These are phyloP conservation scores for Euphorbia peplus DNA, from an alignment of 345 rosid species.

Conservation along the genomic window DNA sequence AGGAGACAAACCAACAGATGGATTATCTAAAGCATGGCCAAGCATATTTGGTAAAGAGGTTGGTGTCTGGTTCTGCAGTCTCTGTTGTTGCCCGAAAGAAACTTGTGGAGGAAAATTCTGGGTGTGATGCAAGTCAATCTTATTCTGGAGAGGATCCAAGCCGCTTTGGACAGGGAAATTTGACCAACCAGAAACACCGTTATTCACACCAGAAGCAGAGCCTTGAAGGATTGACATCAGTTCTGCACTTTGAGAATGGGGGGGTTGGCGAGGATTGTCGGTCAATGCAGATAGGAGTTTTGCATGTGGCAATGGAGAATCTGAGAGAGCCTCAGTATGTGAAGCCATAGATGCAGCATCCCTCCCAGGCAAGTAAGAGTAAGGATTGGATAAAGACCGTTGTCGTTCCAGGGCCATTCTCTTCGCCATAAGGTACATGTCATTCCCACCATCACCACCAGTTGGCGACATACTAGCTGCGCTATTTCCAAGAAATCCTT, in stretches of 20 bases:
- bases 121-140: constrained; percentile 50
- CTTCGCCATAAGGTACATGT: constrained; percentile 64
- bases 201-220: constrained; percentile 48
- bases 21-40: constrained; percentile 61
- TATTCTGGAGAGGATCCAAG: constrained; percentile 55
- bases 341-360: constrained; percentile 60
- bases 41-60: constrained; percentile 56
- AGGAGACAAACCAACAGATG: constrained; percentile 44
- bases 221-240: constrained; percentile 72
- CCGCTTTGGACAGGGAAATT: constrained; percentile 50
- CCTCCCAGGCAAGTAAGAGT: constrained; percentile 63
- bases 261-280: constrained; percentile 43
- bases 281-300: constrained; percentile 28
- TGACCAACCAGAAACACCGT: constrained; percentile 55
- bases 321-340: constrained; percentile 54
- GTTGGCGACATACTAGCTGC: constrained; percentile 42
- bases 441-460: constrained; percentile 57
- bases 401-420: constrained; percentile 74
- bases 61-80: constrained; percentile 46
- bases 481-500: constrained; percentile 55
- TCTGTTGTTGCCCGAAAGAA: constrained; percentile 75
- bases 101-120: constrained; percentile 57
- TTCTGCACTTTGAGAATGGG: constrained; percentile 69
- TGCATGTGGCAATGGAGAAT: constrained; percentile 37
- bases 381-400: constrained; percentile 52